Conservation (phyloP, 805 yeast species). For the Zygosaccharomyces gambellarensis region DNA sequence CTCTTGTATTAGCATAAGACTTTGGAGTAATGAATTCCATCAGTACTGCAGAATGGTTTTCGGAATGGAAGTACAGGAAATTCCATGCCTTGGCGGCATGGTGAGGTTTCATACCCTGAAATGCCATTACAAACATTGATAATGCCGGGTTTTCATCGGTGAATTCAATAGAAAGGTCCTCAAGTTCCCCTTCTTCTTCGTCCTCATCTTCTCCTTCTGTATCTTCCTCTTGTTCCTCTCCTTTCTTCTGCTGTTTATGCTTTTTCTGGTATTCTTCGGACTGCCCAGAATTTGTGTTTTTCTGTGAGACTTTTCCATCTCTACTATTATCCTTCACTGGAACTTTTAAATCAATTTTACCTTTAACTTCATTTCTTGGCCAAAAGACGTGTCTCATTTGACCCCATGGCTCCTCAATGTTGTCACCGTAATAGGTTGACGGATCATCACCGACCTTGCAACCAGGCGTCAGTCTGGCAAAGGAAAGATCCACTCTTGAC, state of each 20-base stretch:
- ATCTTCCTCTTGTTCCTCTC: slow-evolving; percentile 15
- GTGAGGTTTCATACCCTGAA: slow-evolving; percentile 99
- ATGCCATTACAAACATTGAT: slow-evolving; percentile 90
- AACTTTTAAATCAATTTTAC: slow-evolving; percentile 50
- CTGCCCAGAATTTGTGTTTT: slow-evolving; percentile 8
- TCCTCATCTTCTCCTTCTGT: slow-evolving; percentile 14
- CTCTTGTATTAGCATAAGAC: slow-evolving; percentile 78
- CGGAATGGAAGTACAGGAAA: slow-evolving; percentile 82
- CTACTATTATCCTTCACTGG: slow-evolving; percentile 13
- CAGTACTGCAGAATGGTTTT: slow-evolving; percentile 64
- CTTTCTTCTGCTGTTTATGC: slow-evolving; percentile 6
- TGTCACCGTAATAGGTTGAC: slow-evolving; percentile 79
- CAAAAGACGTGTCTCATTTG: slow-evolving; percentile 93
- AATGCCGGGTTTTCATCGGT: slow-evolving; percentile 28
- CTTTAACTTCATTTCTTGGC: slow-evolving; percentile 79
- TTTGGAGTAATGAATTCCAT: slow-evolving; percentile 96
- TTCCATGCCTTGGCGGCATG: slow-evolving; percentile 98
- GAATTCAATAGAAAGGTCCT: slow-evolving; percentile 24
- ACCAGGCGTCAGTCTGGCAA: slow-evolving; percentile 65
- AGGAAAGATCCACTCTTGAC: slow-evolving; percentile 62
- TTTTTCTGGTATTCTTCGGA: slow-evolving; percentile 8
- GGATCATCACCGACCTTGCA: slow-evolving; percentile 91
- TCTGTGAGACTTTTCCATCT: slow-evolving; percentile 10
- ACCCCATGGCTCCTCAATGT: slow-evolving; percentile 88
- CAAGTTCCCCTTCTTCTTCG: slow-evolving; percentile 17